phyloP scores from a whole-genome alignment of 73 alveolate genomes.

The Effrenium voratum region DNA sequence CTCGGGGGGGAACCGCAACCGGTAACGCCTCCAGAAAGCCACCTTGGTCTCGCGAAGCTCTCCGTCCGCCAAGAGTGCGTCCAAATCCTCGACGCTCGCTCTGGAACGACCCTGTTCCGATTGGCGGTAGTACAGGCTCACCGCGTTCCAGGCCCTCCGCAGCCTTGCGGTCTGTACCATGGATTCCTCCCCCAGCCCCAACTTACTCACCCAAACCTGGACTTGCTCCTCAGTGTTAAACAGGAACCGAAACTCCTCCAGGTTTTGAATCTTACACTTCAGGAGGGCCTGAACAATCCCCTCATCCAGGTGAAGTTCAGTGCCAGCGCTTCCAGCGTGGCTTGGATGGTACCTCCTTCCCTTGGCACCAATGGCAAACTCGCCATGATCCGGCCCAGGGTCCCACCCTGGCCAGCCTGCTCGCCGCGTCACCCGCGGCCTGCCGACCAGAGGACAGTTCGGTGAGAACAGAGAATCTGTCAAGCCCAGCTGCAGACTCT shows the following conservation, averaged over 20 bases:
- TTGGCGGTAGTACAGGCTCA: neutral
- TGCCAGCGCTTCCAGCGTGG: neutral
- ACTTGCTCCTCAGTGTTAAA: neutral
- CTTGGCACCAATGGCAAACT: neutral
- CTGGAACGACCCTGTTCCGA: neutral
- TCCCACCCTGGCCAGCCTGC: neutral
- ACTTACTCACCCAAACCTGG: neutral
- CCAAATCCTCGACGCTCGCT: neutral
- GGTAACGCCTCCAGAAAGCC: slow-evolving; percentile 2
- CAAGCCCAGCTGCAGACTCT: too few relatives aligned
- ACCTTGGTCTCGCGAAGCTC: neutral
- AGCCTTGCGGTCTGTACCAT: neutral
- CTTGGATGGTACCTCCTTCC: neutral
- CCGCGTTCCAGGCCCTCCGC: neutral
- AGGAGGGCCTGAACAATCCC: neutral
- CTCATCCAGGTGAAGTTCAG: neutral
- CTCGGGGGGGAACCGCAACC: neutral
- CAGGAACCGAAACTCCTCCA: slow-evolving; percentile 32
- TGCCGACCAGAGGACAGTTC: too few relatives aligned
- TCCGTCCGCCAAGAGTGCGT: neutral
- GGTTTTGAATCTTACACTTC: neutral
- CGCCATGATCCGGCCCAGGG: neutral
- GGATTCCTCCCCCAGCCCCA: neutral
- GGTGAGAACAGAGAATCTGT: too few relatives aligned
- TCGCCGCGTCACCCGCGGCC: neutral